Base-by-base conservation (phyloP, 169 alveolate species). In the Ichthyophthirius multifiliis region DNA sequence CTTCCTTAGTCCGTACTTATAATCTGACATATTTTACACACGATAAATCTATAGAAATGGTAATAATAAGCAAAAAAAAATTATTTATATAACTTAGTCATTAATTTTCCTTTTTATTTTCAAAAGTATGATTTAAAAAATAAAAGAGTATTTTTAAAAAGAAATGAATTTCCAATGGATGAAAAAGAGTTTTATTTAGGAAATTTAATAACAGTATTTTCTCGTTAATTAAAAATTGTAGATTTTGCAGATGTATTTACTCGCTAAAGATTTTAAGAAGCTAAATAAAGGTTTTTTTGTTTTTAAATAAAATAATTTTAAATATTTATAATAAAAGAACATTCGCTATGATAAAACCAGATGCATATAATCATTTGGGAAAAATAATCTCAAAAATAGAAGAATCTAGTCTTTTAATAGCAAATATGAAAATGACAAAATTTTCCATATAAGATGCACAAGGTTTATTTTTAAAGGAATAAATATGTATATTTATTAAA, bases 191-290 rank as follows among this genome's bases (percentile, higher is more conserved):
- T 94, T 16, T 90, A 83, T 83, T 73, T 92, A 41, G 96, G 96
- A 16, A 84, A 93, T n/a, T 83, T 85, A 41, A 76, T 94, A 15
- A 88, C 94, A 16, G 84, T 94, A n/a, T 94, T 79, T 76, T 89
- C 97, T 15, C 85, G 97, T 67, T 86, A 92, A 65, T 86, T 92
- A 9, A 94, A 92, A 85, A 86, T 94, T 16, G 89, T 86, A 23
- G 96, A 92, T 41, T 94, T 92, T 48, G 96, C 94, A 6, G 97
- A 94, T 85, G 89, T 82, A n/a, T 92, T 84, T 75, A 94, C 97
- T 2, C 86, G 89, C 75, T 55, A 85, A 44, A 79, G 76, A 23
- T 90, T 94, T 74, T 93, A 89, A 76, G 77, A 83, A 10, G 62
- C 74, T 32, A 65, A 90, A 64, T 90, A 88, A 44, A 84, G 65